Base-by-base conservation (phyloP, 2,329 filamentous ascomycete genomes). In the Xylaria sp. region DNA sequence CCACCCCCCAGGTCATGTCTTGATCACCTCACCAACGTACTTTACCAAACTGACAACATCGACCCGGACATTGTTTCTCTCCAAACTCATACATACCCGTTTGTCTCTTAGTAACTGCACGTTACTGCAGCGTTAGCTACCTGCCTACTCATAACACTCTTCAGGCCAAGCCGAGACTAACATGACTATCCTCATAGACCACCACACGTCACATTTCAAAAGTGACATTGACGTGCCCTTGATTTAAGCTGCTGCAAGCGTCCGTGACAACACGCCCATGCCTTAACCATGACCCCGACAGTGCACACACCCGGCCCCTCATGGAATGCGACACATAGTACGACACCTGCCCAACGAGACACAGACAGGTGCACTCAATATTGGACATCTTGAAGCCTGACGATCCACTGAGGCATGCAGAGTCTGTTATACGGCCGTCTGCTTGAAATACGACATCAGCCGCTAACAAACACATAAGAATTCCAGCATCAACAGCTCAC, bases 181-280 rank as follows among this genome's bases (percentile, higher is more conserved):
- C 49, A 51, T 51, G 11, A 13, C 23, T 6, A 16, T 51, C 19
- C 13, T 50, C 16, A 42, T 18, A 4, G 19, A 53, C 48, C 46
- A 11, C 42, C 39, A 46, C 58, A 56, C 19, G 49, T 55, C 52
- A 39, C 46, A 59, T 49, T 30, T 39, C 35, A n/a, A 30, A 18
- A 42, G n/a, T 53, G 37, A 51, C 54, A 52, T 52, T 48, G 18
- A 37, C 52, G 11, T 49, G 34, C 56, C 46, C 39, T 61, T 49
- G 19, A 10, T 44, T 52, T 53, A 52, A 52, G 51, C 52, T 57
- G 35, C 58, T 44, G 61, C 61, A 54, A 55, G 59, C n/a, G 18
- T 30, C 61, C 57, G 56, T 61, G 54, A 57, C 54, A 61, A 61
- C 53, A 46, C 54, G 54, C 44, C 44, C 42, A 50, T 57, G 49